phyloP scores from a whole-genome alignment of 352 stramenopile species.

The Albugo laibachii region DNA sequence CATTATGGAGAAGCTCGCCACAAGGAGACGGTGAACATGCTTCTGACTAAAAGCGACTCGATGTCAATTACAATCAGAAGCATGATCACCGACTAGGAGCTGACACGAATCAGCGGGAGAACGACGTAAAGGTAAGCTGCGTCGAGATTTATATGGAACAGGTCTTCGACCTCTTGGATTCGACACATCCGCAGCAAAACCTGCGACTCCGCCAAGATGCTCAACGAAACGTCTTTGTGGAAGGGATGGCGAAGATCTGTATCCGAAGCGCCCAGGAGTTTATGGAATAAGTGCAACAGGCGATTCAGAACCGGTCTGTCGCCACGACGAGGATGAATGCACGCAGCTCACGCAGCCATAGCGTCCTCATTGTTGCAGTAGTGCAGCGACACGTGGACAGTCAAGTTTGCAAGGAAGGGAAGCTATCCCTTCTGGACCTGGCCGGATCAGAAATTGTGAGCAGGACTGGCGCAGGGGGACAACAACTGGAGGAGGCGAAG shows the following conservation, averaged over 20 bases:
- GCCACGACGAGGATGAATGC: constrained; percentile 92
- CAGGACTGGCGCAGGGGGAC: constrained; percentile 89
- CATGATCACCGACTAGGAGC: too few species aligned
- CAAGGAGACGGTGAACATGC: too few species aligned
- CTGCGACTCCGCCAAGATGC: constrained; percentile 88
- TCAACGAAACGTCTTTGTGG: constrained; percentile 89
- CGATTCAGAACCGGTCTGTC: constrained; percentile 85
- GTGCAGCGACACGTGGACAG: constrained; percentile 52
- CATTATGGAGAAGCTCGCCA: too few species aligned
- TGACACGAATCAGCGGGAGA: constrained; percentile 9
- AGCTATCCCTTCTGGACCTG: constrained; percentile 91
- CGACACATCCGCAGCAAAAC: constrained; percentile 62
- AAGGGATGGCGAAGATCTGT: constrained; percentile 77
- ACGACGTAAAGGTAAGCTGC: constrained; percentile 91
- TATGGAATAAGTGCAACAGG: constrained; percentile 78
- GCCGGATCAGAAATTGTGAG: constrained; percentile 82
- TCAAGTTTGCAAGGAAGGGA: constrained; percentile 50
- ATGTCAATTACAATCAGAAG: too few species aligned
- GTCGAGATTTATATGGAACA: constrained; percentile 99
- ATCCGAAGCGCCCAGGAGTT: constrained; percentile 80
- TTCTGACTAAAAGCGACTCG: too few species aligned
- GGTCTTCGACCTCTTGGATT: constrained; percentile 91
- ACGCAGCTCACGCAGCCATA: constrained; percentile 89
- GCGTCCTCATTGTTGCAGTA: constrained; percentile 94
- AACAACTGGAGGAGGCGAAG: constrained; percentile 87